Base-by-base conservation (phyloP, 164 flowering plant species). In the Chimonanthus salicifolius region DNA sequence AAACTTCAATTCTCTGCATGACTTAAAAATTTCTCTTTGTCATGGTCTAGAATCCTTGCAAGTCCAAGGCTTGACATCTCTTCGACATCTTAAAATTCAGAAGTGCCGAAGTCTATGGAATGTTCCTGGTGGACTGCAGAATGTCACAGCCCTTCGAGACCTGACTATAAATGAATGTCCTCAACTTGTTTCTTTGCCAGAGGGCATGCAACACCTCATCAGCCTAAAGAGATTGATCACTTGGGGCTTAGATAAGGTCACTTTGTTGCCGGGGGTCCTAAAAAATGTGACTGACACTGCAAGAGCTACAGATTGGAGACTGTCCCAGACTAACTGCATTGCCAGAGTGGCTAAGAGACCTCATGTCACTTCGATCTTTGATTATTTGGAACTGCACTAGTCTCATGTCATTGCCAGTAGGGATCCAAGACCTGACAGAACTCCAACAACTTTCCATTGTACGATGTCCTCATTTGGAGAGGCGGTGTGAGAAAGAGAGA, bases 401-500 rank as follows among this genome's bases (percentile, higher is more conserved):
- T 48, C 48, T 68, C n/a, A 47, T 13, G 43, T 47, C 43, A 4
- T 68, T 68, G 70, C 70, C 70, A n/a, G 11, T 6, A 4, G 43
- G 10, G 70, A 45, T 68, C 33, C 33, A 68, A 47, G 2, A 5
- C 70, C 54, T 68, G 9, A 48, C 58, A 47, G 10, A 60, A 13
- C 54, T 76, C 5, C 64, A 66, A 20, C 16, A 4, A 11, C 43
- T 76, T 3, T 9, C 3, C 5, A 72, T 76, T 67, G 5, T 3
- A 4, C 5, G 7, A 1, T 60, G 75, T 62, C 72, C 74, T 46
- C 47, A 71, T 20, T 46, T 76, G 13, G 47, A 71, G 16, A 54
- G n/a, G 11, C 71, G 49, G 58, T 16, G 64, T 3, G 74, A 71
- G 71, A 76, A 33, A 54, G 60, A 74, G 46, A 62, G 49, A 54